phyloP scores from a whole-genome alignment of 257 asterid species.

The Nicotiana undulata region DNA sequence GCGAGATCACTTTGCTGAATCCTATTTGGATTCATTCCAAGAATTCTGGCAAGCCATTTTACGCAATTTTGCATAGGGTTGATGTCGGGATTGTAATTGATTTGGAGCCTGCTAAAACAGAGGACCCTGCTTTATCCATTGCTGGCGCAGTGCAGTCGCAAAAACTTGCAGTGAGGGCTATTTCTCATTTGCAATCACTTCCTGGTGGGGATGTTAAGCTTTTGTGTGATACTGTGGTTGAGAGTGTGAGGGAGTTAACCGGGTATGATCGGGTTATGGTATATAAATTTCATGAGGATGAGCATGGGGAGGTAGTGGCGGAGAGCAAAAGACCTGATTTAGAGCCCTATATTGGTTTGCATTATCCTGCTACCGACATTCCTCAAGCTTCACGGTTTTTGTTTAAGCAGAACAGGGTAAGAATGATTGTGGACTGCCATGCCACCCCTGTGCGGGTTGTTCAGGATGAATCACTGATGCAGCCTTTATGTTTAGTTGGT shows the following conservation, averaged over 20 bases:
- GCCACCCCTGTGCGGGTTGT: constrained; percentile 38
- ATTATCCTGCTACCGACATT: constrained; percentile 57
- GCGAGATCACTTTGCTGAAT: constrained; percentile 63
- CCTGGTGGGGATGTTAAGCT: constrained; percentile 78
- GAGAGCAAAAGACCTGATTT: constrained; percentile 54
- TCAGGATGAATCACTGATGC: constrained; percentile 53
- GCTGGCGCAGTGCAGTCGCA: constrained; percentile 90
- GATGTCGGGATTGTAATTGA: constrained; percentile 83
- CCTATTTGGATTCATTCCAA: constrained; percentile 71
- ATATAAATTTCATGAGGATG: constrained; percentile 81
- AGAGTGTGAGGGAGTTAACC: constrained; percentile 61
- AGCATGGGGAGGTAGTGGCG: constrained; percentile 62
- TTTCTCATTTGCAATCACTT: constrained; percentile 72
- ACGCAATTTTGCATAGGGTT: constrained; percentile 72
- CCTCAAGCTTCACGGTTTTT: constrained; percentile 64
- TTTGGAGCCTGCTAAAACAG: constrained; percentile 74
- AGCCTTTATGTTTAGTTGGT: constrained; percentile 58
- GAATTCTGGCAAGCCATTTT: constrained; percentile 65
- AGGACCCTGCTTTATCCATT: constrained; percentile 69
- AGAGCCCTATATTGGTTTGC: constrained; percentile 55
- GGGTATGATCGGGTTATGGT: constrained; percentile 87
- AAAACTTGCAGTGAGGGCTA: constrained; percentile 75
- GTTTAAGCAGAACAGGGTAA: constrained; percentile 56
- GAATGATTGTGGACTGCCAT: constrained; percentile 58
- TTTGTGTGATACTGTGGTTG: constrained; percentile 67